Percentiles rank a stretch among this genome's conserved stretches.
Conservation (phyloP, 106 monocot genomes). For the Agapanthus africanus region DNA sequence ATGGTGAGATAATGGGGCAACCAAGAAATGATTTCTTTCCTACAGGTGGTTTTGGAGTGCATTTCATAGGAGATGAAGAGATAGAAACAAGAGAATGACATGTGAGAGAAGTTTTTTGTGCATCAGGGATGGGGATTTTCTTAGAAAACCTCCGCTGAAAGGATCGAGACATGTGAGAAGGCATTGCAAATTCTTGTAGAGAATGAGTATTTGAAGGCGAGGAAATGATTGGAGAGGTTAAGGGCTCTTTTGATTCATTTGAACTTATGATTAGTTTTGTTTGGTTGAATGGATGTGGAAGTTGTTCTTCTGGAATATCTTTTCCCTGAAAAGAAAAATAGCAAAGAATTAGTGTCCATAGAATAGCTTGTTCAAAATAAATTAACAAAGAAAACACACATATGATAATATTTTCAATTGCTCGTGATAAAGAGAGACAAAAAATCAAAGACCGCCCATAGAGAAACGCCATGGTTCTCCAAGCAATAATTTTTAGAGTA, state of each 20-base stretch:
- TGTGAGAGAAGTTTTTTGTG: constrained; percentile 26
- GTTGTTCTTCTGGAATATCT: constrained; percentile 49
- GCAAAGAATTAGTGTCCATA: neutral
- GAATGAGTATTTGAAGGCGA: neutral
- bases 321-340: constrained; percentile 33
- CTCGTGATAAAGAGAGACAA: no score
- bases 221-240: neutral
- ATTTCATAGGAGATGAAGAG: no score
- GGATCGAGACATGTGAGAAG: constrained; percentile 53
- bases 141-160: constrained; percentile 44
- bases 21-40: constrained; percentile 4
- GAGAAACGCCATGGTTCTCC: no score
- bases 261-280: constrained; percentile 8
- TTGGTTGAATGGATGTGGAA: constrained; percentile 54
- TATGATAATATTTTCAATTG: no score
- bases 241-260: neutral
- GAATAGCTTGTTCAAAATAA: neutral
- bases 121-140: constrained; percentile 16
- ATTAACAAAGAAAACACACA: no score
- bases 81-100: constrained; percentile 8
- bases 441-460: no score
- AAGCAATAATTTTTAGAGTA: no score
- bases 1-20: no score
- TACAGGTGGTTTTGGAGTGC: constrained; percentile 8
- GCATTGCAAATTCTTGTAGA: constrained; percentile 18